Base-by-base conservation (phyloP, 805 yeast genomes). In the Wickerhamomyces rabaulensis region DNA sequence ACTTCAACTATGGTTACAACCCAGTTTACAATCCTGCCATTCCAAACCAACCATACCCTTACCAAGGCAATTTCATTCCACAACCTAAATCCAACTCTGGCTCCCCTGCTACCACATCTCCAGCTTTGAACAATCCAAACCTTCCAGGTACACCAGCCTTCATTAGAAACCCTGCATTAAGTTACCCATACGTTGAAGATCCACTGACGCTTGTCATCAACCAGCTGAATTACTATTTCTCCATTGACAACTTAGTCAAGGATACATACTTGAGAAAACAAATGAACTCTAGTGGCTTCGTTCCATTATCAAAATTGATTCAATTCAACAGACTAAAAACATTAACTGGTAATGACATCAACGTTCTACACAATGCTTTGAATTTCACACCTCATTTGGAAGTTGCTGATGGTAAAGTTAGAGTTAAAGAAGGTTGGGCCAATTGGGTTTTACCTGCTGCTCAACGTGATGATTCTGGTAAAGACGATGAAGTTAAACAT, bases 151-250 rank as follows among this genome's bases (percentile, higher is more conserved):
- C 38, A n/a, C 15, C 52, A 15, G 45, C 56, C 27, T 49, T 49
- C 20, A 16, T 41, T 10, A 50, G 52, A 41, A 29, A 38, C 48
- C 29, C 35, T 42, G 39, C 54, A 27, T 40, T 45, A 44, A 31
- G 42, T 46, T 54, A 50, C 38, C 49, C 50, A 22, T 40, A 43
- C 40, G 40, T 41, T 41, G 53, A 44, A 37, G 62, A 61, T 35
- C 54, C 57, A 9, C 41, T 53, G 4, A 43, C 52, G 2, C 23
- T 49, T 16, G 65, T 74, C 27, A 61, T 76, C 8, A 65, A 63
- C 65, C 97, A 92, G 70, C 71, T 91, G 47, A 91, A 86, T 58
- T 94, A 92, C 72, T 94, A 94, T 67, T 87, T 94, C 69, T 84
- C 95, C 20, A 74, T 81, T 41, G 96, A 89, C 56, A 94, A 94